Percentiles rank a stretch among this genome's conserved stretches.
Conservation (phyloP, 139 green algal species). For the Closterium sp. region DNA sequence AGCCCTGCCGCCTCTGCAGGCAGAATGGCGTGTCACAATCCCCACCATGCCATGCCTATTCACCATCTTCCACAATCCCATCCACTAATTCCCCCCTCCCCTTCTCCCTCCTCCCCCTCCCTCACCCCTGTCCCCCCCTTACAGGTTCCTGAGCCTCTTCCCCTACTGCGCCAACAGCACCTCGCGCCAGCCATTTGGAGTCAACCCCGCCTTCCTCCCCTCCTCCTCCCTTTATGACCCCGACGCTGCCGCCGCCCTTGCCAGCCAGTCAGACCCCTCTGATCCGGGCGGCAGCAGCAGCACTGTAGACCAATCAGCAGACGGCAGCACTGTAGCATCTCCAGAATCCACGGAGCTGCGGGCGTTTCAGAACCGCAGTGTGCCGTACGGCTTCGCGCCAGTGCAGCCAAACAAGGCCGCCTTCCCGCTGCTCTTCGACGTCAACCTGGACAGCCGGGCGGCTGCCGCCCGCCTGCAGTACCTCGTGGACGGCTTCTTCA, state of each 20-base stretch:
- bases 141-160: neutral
- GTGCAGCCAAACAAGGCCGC: neutral
- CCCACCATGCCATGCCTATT: neutral
- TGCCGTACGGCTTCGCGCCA: neutral
- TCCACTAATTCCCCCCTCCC: neutral
- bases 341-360: neutral
- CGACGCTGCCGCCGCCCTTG: neutral
- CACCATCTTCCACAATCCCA: neutral
- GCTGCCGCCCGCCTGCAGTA: slow-evolving; percentile 9
- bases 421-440: slow-evolving; percentile 34
- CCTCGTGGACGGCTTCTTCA: slow-evolving; percentile 34
- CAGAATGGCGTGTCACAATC: neutral
- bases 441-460: slow-evolving; percentile 21
- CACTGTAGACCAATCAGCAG: neutral
- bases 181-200: neutral
- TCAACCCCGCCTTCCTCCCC: neutral
- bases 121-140: too few species aligned
- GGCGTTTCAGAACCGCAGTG: neutral
- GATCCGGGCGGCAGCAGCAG: too few species aligned
- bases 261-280: neutral
- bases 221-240: neutral
- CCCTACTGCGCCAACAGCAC: neutral
- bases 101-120: neutral
- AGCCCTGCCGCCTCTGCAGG: neutral
- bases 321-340: neutral